These are phyloP conservation scores for Pseudocercospora eumusae DNA, from an alignment of 2,329 filamentous ascomycete species.

Conservation along the genomic window DNA sequence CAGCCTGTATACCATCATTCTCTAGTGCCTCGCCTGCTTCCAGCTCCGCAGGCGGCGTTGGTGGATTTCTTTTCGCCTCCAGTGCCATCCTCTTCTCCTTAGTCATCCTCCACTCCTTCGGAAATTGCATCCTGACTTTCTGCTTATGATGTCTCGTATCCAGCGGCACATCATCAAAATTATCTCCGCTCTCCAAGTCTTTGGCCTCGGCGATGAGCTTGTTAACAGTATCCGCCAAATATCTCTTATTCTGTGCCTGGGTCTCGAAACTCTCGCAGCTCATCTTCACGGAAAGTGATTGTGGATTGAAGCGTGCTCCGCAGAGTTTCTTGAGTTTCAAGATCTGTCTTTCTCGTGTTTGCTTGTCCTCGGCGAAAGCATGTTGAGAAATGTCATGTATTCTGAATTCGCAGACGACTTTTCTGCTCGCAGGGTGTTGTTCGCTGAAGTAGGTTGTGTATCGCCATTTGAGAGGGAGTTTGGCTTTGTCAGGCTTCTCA, in stretches of 20 bases:
- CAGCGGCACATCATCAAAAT: constrained; percentile 84
- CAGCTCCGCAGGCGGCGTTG: constrained; percentile 51
- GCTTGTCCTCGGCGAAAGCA: constrained; percentile 54
- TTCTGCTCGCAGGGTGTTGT: constrained; percentile 83
- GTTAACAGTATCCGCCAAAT: constrained; percentile 76
- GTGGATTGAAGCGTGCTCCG: constrained; percentile 84
- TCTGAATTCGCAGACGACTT: constrained; percentile 90
- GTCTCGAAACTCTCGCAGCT: constrained; percentile 81
- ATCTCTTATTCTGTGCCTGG: constrained; percentile 95
- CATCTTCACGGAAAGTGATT: constrained; percentile 80
- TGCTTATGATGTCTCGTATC: constrained; percentile 82
- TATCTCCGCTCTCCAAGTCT: constrained; percentile 67
- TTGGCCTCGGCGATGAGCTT: constrained; percentile 71
- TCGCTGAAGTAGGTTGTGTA: constrained; percentile 98
- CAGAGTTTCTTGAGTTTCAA: constrained; percentile 84
- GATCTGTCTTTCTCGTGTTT: constrained; percentile 66
- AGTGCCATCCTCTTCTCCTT: constrained; percentile 66
- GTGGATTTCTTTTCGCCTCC: constrained; percentile 58
- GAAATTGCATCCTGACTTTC: constrained; percentile 70
- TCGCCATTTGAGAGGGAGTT: constrained; percentile 81
- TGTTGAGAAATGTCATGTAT: constrained; percentile 57
- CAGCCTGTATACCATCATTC: constrained; percentile 47
- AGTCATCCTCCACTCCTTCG: constrained; percentile 79
- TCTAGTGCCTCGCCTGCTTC: constrained; percentile 59
- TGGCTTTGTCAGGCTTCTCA: constrained; percentile 59